phyloP scores from a whole-genome alignment of 768 basidiomycete genomes.

The Lentinula sp. region DNA sequence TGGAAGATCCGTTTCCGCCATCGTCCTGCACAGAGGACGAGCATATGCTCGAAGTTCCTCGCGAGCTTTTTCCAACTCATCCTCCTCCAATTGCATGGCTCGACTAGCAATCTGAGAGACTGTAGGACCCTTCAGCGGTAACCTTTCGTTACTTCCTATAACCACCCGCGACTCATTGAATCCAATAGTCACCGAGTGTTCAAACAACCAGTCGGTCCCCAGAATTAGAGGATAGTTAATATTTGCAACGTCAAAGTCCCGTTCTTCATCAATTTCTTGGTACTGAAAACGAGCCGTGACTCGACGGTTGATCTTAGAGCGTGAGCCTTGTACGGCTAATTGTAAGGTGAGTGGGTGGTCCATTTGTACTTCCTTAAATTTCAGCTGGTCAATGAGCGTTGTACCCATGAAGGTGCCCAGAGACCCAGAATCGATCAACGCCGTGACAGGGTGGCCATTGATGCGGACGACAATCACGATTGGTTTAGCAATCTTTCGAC shows the following conservation, averaged over 20 bases:
- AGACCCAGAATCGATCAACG: conserved; percentile 17
- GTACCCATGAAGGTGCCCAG: conserved; percentile 23
- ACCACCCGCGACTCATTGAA: conserved; percentile 17
- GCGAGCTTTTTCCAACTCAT: conserved; percentile 6
- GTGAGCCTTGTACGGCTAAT: conserved; percentile 22
- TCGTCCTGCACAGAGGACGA: conserved; percentile 7
- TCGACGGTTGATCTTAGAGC: conserved; percentile 16
- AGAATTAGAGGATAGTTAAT: conserved; percentile 31
- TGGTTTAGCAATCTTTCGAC: neutral
- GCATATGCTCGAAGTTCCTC: conserved; percentile 8
- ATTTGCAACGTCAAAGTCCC: conserved; percentile 31
- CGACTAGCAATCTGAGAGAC: conserved; percentile 6
- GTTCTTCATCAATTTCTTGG: conserved; percentile 7
- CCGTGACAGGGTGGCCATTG: neutral
- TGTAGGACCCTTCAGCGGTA: conserved; percentile 12
- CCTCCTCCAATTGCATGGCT: conserved; percentile 8
- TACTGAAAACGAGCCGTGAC: conserved; percentile 8
- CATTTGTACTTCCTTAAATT: conserved; percentile 12
- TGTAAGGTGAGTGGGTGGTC: conserved; percentile 19
- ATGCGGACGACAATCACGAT: neutral
- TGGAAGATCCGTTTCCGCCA: conserved; percentile 13
- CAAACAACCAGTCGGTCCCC: conserved; percentile 27
- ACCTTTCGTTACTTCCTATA: conserved; percentile 7
- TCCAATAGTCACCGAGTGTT: conserved; percentile 22
- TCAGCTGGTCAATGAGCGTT: conserved; percentile 14